phyloP scores from a whole-genome alignment of 2,329 filamentous ascomycete species.

The Ophiostoma australiae region DNA sequence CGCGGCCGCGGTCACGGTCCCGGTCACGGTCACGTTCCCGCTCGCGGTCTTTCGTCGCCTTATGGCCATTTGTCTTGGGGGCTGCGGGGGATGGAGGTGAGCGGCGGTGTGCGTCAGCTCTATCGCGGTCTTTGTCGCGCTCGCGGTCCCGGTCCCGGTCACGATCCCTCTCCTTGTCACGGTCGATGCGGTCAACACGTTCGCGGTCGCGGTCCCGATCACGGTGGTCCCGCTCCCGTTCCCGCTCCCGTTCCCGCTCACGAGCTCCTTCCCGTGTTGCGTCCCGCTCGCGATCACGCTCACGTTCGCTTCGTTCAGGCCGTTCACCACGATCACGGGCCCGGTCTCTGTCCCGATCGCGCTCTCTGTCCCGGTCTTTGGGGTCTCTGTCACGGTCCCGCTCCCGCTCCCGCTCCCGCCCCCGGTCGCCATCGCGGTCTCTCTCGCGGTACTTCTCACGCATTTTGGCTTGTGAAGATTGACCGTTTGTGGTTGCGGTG shows the following conservation, averaged over 20 bases:
- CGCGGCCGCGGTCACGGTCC: background rate
- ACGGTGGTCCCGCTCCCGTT: background rate
- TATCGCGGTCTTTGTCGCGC: conserved; percentile 16
- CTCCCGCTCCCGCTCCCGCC: conserved; percentile 14
- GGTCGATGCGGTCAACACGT: conserved; percentile 1
- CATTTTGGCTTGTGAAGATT: conserved; percentile 11
- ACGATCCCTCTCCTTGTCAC: conserved; percentile 10
- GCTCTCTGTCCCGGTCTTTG: conserved; percentile 12
- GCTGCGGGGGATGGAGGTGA: conserved; percentile 16
- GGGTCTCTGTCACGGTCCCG: conserved; percentile 11
- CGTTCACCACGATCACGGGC: conserved; percentile 14
- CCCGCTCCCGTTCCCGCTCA: conserved; percentile 14
- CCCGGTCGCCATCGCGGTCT: background rate
- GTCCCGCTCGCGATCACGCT: conserved; percentile 16
- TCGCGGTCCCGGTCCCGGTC: conserved; percentile 19
- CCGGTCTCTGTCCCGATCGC: background rate
- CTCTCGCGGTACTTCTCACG: conserved; percentile 20
- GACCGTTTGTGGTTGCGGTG: conserved; percentile 18
- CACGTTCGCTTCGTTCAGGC: background rate
- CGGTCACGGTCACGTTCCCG: conserved; percentile 17
- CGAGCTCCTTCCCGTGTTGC: conserved; percentile 14
- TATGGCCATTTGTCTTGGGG: conserved; percentile 19
- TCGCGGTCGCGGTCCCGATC: conserved; percentile 8
- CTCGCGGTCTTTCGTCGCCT: conserved; percentile 11
- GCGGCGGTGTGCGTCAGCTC: conserved; percentile 7